Evolutionary conservation across 2,329 filamentous ascomycete genomes (phyloP).

Genomic region (Alternaria ethzedia): DNA sequence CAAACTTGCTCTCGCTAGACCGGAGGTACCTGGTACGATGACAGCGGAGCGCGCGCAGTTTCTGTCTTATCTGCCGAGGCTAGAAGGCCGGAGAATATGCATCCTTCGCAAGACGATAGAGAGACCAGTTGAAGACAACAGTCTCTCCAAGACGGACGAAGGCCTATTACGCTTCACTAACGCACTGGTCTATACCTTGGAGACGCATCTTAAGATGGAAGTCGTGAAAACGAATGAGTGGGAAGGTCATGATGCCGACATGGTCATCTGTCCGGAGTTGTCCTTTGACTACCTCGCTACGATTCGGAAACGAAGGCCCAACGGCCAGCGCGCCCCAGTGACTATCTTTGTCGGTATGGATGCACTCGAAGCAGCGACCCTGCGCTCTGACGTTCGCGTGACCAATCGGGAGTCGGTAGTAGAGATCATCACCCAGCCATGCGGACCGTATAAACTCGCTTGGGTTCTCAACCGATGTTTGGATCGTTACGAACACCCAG

Average conservation of each 20-base stretch:
- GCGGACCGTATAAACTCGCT: constrained; percentile 43
- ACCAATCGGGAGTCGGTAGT: constrained; percentile 37
- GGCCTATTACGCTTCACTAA: constrained; percentile 29
- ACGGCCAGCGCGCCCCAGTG: constrained; percentile 22
- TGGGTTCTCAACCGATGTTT: constrained; percentile 38
- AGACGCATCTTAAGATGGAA: constrained; percentile 33
- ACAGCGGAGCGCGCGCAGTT: constrained; percentile 17
- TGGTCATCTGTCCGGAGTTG: constrained; percentile 44
- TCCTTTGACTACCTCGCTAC: constrained; percentile 40
- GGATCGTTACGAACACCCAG: constrained; percentile 30
- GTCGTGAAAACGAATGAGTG: constrained; percentile 34
- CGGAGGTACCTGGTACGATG: not conserved
- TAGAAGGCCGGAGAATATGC: constrained; percentile 32
- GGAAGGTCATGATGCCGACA: constrained; percentile 29
- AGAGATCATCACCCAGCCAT: constrained; percentile 46
- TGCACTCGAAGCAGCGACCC: constrained; percentile 38
- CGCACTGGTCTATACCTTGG: constrained; percentile 27
- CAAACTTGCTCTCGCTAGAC: constrained; percentile 23
- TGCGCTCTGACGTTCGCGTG: constrained; percentile 42
- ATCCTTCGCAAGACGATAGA: constrained; percentile 25
- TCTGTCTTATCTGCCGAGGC: constrained; percentile 21
- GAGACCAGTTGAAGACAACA: not conserved
- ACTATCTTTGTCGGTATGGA: constrained; percentile 44
- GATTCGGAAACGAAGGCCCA: constrained; percentile 22
- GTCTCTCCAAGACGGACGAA: constrained; percentile 13